phyloP scores from a whole-genome alignment of 2,329 filamentous ascomycete genomes.

The Exserohilum rostratum region DNA sequence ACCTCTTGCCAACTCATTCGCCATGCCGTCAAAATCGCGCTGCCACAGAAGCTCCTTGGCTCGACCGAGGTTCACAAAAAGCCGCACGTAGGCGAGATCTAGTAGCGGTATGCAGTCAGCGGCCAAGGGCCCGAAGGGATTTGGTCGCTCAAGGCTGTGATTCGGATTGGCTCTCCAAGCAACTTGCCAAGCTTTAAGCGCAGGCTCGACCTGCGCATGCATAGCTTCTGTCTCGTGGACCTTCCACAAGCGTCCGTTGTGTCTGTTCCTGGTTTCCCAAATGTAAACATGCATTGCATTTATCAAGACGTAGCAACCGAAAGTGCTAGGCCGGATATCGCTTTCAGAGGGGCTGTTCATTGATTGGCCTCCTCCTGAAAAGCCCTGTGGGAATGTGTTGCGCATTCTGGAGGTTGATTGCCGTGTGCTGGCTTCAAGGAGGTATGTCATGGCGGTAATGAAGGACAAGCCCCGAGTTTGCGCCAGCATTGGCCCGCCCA shows the following conservation, averaged over 20 bases:
- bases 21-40: constrained; percentile 89
- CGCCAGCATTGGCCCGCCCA: constrained; percentile 73
- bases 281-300: constrained; percentile 97
- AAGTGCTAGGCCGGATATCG: constrained; percentile 82
- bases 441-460: constrained; percentile 77
- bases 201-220: constrained; percentile 93
- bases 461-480: constrained; percentile 78
- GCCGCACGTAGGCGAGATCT: constrained; percentile 87
- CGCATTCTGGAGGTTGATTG: constrained; percentile 51
- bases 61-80: constrained; percentile 91
- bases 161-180: constrained; percentile 88
- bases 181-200: constrained; percentile 89
- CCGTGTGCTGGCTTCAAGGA: constrained; percentile 78
- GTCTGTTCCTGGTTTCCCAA: constrained; percentile 92
- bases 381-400: constrained; percentile 52
- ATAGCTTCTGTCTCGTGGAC: constrained; percentile 92
- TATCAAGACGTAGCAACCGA: constrained; percentile 89
- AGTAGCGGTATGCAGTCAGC: constrained; percentile 90
- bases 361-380: constrained; percentile 55
- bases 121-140: constrained; percentile 83
- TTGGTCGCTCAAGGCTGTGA: constrained; percentile 83
- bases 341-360: constrained; percentile 61
- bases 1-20: constrained; percentile 80
- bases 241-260: constrained; percentile 88
- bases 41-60: constrained; percentile 95